A percentile compares a stretch with the other conserved stretches of the same genome.
Conservation (phyloP, 352 stramenopile genomes). For the Phytophthora foliorum region DNA sequence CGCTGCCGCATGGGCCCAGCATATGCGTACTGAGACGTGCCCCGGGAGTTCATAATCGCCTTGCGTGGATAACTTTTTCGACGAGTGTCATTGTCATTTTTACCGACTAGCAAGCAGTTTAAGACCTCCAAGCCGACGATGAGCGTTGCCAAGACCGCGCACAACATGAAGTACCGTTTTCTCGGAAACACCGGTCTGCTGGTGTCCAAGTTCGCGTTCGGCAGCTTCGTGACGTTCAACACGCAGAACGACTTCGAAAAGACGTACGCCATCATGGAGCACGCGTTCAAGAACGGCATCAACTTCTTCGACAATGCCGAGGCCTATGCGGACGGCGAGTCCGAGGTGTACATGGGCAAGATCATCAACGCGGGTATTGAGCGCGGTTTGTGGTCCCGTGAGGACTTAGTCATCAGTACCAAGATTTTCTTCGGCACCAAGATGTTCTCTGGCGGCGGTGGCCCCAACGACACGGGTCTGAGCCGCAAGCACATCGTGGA, state of each 20-base stretch:
- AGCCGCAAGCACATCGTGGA: conserved; percentile 47
- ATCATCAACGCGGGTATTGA: conserved; percentile 55
- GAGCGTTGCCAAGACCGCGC: conserved; percentile 25
- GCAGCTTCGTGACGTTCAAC: conserved; percentile 57
- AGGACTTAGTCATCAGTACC: conserved; percentile 67
- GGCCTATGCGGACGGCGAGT: conserved; percentile 50
- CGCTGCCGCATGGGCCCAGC: no score
- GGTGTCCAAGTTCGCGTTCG: conserved; percentile 58
- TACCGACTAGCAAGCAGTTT: no score
- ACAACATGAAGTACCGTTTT: conserved; percentile 63
- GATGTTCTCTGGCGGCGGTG: conserved; percentile 16
- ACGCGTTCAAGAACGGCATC: conserved; percentile 57
- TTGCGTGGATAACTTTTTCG: conserved; percentile 3
- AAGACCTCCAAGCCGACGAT: conserved; percentile 4
- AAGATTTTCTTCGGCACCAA: conserved; percentile 62
- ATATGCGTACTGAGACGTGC: no score
- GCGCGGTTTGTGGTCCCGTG: conserved; percentile 40
- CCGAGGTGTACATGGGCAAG: conserved; percentile 58
- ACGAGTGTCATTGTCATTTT: conserved; percentile 8
- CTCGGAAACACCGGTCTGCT: conserved; percentile 55
- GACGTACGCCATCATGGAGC: conserved; percentile 55
- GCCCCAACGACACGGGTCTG: conserved; percentile 37
- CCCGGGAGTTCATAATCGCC: conserved; percentile 13
- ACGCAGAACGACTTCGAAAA: conserved; percentile 52
- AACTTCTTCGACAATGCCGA: conserved; percentile 77